phyloP scores from a whole-genome alignment of 768 basidiomycete species.

The Strobilomyces dryophilus region DNA sequence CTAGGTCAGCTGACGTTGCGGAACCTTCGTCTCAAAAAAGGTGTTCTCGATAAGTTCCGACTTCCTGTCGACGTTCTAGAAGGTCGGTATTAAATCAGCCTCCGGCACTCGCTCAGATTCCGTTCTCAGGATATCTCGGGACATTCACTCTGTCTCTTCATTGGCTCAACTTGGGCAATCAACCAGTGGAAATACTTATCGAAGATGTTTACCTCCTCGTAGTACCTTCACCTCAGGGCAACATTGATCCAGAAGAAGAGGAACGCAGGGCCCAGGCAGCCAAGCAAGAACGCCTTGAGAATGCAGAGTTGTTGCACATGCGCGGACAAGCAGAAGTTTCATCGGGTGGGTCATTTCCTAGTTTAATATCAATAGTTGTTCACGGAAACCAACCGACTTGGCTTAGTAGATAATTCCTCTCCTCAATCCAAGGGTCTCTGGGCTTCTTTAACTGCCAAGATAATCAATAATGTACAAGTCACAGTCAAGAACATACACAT shows the following conservation, averaged over 20 bases:
- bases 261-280: conserved; percentile 75
- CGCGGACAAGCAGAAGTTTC: conserved; percentile 50
- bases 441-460: conserved; percentile 78
- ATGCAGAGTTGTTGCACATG: conserved; percentile 79
- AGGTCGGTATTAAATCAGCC: conserved; percentile 41
- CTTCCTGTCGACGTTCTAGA: conserved; percentile 93
- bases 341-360: conserved; percentile 35
- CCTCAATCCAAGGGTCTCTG: conserved; percentile 82
- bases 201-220: conserved; percentile 96
- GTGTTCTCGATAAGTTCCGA: conserved; percentile 91
- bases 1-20: conserved; percentile 74
- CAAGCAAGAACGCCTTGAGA: conserved; percentile 85
- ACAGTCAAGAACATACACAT: conserved; percentile 95
- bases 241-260: conserved; percentile 77
- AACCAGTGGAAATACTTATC: conserved; percentile 85
- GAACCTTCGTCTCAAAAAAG: conserved; percentile 85
- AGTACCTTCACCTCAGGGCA: conserved; percentile 68
- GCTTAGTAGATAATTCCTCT: conserved; percentile 43
- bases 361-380: background rate
- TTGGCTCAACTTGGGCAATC: conserved; percentile 85
- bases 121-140: conserved; percentile 67
- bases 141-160: conserved; percentile 82
- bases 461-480: conserved; percentile 95
- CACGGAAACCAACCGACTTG: conserved; percentile 6
- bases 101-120: background rate